Evolutionary conservation across 257 asterid genomes (phyloP), one percentile per base, ranked within the genome.

Genomic region (Penstemon newberryi): DNA sequence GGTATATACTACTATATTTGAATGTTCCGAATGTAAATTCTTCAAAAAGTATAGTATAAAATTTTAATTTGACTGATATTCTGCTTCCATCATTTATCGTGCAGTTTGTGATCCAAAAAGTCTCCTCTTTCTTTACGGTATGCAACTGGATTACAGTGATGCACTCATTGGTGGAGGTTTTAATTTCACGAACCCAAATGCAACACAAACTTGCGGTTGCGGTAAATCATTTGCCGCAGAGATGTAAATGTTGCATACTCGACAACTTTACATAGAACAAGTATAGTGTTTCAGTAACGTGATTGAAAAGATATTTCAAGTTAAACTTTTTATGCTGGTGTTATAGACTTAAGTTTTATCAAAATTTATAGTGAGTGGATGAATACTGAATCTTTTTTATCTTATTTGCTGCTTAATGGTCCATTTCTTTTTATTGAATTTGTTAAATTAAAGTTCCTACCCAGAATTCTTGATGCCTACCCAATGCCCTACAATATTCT

Each of bases 91-190:
- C 40, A 4, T 60, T n/a, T 4, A 64, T 18, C 54, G 37, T 78
- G 82, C 95, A 91, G 98, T 91, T 66, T 87, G 95, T 80, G 98
- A 91, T 86, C 94, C 98, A 3, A 91, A 91, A 79, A 91, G 98
- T 78, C 95, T 89, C 59, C 94, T 91, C 45, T 87, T 89, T 77
- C 67, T 91, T 19, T 91, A 58, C 3, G 98, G 98, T 41, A 85
- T 91, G 95, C 98, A 91, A 77, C 86, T 89, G 66, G 98, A 91
- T 80, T 91, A 85, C 78, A 91, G 96, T 6, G 88, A 91, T 80
- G 95, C 98, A 41, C 96, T 91, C 74, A 91, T 89, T n/a, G 97
- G 97, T 2, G 97, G 97, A 55, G 97, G 96, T 33, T 91, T 89
- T 76, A 85, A 90, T 76, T 91, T 91, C 89, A 87, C 81, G 81